Percentiles rank a stretch among this genome's conserved stretches.
Evolutionary conservation across 441 rosid genomes (phyloP).

Genomic region (Gossypium laxum): DNA sequence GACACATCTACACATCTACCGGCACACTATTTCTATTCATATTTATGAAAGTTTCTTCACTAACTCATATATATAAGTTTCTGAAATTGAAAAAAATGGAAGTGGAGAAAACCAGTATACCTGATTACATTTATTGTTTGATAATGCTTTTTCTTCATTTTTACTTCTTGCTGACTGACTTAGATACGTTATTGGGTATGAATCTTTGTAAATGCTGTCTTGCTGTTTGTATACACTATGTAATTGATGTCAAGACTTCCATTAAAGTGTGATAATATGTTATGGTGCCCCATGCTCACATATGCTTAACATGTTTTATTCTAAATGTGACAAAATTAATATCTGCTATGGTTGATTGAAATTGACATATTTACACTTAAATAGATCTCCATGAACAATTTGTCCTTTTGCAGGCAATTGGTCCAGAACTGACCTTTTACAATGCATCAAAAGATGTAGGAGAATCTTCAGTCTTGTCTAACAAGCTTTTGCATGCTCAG

Average conservation of each 20-base stretch:
- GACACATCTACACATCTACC: neutral
- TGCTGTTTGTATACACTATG: neutral
- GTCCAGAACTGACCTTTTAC: constrained; percentile 92
- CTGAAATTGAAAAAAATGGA: neutral
- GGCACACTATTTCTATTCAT: neutral
- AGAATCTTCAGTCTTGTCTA: constrained; percentile 57
- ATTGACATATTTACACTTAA: constrained; percentile 9
- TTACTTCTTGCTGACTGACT: neutral
- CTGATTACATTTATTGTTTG: neutral
- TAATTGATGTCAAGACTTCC: neutral
- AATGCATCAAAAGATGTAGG: constrained; percentile 65
- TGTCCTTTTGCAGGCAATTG: constrained; percentile 62
- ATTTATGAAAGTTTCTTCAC: neutral
- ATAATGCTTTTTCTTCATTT: neutral
- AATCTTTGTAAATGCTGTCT: neutral
- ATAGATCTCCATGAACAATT: constrained; percentile 13
- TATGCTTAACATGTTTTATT: constrained; percentile 2
- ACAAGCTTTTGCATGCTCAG: constrained; percentile 84
- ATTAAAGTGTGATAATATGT: neutral
- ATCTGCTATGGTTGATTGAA: neutral
- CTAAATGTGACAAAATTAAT: neutral
- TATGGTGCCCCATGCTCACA: neutral
- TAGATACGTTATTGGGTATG: neutral
- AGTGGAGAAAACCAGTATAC: neutral
- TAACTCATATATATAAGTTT: neutral